Percentiles rank a stretch among this genome's conserved stretches.
Evolutionary conservation across 1,139 yeast species (phyloP).

Genomic region (Blastobotrys persicus): DNA sequence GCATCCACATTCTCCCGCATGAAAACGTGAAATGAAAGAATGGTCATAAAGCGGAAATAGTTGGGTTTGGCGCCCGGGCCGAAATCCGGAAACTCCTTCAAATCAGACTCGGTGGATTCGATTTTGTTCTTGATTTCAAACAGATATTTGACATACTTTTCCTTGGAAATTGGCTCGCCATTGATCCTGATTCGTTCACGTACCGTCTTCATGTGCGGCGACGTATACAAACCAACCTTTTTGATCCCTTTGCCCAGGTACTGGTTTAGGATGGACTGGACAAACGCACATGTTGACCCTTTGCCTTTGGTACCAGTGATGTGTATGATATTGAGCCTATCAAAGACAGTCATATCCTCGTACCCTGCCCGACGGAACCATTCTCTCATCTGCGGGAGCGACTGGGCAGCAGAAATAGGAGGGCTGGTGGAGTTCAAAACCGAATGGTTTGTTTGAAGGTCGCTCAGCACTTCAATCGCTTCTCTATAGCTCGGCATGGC

Average conservation of each 20-base stretch:
- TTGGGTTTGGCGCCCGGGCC: slow-evolving; percentile 78
- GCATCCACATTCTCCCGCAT: slow-evolving; percentile 83
- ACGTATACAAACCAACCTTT: slow-evolving; percentile 86
- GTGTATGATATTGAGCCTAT: slow-evolving; percentile 76
- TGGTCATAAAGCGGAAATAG: slow-evolving; percentile 86
- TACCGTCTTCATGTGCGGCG: slow-evolving; percentile 92
- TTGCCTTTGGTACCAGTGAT: slow-evolving; percentile 98
- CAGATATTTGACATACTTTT: slow-evolving; percentile 79
- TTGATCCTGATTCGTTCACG: slow-evolving; percentile 88
- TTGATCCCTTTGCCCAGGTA: slow-evolving; percentile 45
- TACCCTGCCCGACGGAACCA: slow-evolving; percentile 90
- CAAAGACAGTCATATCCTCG: slow-evolving; percentile 51
- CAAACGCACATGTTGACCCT: slow-evolving; percentile 96
- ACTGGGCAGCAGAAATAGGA: slow-evolving; percentile 42
- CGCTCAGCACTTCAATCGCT: slow-evolving; percentile 81
- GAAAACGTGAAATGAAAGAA: slow-evolving; percentile 88
- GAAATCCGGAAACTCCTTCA: slow-evolving; percentile 66
- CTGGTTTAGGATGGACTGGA: slow-evolving; percentile 73
- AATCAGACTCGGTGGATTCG: slow-evolving; percentile 56
- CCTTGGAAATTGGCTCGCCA: slow-evolving; percentile 80
- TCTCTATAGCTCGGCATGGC: slow-evolving; percentile 25
- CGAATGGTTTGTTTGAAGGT: slow-evolving; percentile 72
- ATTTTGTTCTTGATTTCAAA: slow-evolving; percentile 91
- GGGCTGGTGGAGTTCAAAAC: slow-evolving; percentile 1
- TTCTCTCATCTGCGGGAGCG: slow-evolving; percentile 85